Base-by-base conservation (phyloP, 768 basidiomycete genomes). In the Rhodotorula taiwanensis region DNA sequence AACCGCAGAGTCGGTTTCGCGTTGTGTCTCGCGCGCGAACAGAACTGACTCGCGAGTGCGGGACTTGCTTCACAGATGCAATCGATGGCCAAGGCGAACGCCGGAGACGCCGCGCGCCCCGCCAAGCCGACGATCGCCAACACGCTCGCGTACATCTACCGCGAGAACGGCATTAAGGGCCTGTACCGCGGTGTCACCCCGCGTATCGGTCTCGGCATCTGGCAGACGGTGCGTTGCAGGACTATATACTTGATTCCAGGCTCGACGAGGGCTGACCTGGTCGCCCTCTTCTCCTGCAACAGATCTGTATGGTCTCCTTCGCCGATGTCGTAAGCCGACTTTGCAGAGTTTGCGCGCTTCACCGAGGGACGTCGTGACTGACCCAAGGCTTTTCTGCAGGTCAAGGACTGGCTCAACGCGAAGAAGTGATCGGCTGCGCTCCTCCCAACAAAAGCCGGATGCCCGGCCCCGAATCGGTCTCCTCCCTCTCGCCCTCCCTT, bases 131-230 rank as follows among this genome's bases (percentile, higher is more conserved):
- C 92, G 6, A 89, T 98, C 58, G 60, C 89, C 72, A 72, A 72
- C 79, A 98, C 93, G 1, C 79, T 98, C 59, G 79, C 77, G n/a
- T 97, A 90, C 78, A 88, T 99, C 74, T 98, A 98, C 83, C 84
- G 83, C 75, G 89, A 92, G 78, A 97, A 94, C 76, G 95, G 95
- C 57, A 80, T 99, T 73, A 91, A 88, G 77, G 95, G 94, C 36
- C 80, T 99, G 36, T 99, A 99, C 81, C 86, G 95, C 52, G 95
- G 95, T 72, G 94, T 99, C 27, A 89, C 92, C 0, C 95, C 95
- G 62, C 89, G 95, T 62, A 89, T 99, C 72, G 95, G 84, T 66
- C 84, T 99, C 64, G 92, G 94, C 64, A 83, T 94, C 75, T 95
- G 91, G 91, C 91, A 95, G 78, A 95, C 91, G 11, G 81, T 73